A percentile compares a stretch with the other conserved stretches of the same genome.
phyloP scores from a whole-genome alignment of 2,329 filamentous ascomycete species.

The Achaetomium macrosporum region DNA sequence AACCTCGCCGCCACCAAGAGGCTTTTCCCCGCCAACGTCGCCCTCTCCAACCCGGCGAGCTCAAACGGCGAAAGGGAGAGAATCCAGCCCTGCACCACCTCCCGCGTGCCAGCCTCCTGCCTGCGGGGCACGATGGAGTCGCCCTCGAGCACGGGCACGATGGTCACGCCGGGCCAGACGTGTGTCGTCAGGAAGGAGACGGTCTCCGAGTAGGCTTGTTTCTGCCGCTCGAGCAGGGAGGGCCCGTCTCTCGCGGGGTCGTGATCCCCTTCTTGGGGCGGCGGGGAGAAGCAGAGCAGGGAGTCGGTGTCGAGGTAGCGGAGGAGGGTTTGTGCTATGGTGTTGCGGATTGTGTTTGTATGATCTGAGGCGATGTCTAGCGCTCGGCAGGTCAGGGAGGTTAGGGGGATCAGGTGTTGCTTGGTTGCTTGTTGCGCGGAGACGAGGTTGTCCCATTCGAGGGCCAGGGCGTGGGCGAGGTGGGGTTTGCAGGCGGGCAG shows the following conservation, averaged over 20 bases:
- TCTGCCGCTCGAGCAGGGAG: conserved; percentile 67
- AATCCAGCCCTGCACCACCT: conserved; percentile 75
- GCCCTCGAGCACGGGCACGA: conserved; percentile 72
- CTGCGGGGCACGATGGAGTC: conserved; percentile 68
- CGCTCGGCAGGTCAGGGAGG: conserved; percentile 75
- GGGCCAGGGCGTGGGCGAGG: conserved; percentile 76
- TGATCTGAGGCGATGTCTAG: conserved; percentile 67
- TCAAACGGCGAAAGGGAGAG: conserved; percentile 67
- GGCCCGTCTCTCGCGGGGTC: neutral
- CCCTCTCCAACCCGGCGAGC: conserved; percentile 80
- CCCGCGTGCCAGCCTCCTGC: conserved; percentile 69
- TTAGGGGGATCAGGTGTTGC: conserved; percentile 84
- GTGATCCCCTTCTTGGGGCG: conserved; percentile 41
- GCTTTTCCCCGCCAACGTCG: conserved; percentile 79
- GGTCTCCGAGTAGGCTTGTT: conserved; percentile 61
- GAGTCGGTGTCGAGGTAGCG: conserved; percentile 90
- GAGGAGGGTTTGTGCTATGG: conserved; percentile 64
- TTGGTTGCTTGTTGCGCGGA: conserved; percentile 78
- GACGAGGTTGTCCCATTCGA: conserved; percentile 87
- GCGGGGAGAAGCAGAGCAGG: conserved; percentile 77
- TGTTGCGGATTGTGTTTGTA: conserved; percentile 47
- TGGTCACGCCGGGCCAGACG: conserved; percentile 78
- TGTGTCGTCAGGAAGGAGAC: conserved; percentile 63
- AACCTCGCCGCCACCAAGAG: conserved; percentile 70
- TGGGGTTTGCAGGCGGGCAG: conserved; percentile 71